Percentiles rank a stretch among this genome's conserved stretches.
These are phyloP conservation scores for Camellia sinensis DNA, from an alignment of 148 eudicot genomes.

Conservation along the genomic window DNA sequence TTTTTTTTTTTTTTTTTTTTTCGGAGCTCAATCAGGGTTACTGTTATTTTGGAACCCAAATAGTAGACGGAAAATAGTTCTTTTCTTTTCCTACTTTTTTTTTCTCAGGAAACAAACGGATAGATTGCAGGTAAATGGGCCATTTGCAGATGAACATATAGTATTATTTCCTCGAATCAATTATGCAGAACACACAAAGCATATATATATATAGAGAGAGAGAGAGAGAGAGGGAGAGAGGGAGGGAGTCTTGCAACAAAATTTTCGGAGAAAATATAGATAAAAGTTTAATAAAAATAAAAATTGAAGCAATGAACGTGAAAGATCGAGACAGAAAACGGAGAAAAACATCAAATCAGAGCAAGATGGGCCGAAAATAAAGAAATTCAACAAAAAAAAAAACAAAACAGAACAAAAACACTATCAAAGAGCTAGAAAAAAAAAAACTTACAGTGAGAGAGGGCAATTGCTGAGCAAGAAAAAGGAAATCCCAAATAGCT, in stretches of 20 bases:
- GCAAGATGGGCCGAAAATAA: not conserved
- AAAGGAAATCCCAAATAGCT: not conserved
- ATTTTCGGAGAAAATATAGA: not conserved
- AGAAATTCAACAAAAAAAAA: not conserved
- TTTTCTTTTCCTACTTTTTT: not conserved
- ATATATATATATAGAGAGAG: no score
- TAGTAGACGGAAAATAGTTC: not conserved
- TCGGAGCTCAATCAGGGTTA: no score
- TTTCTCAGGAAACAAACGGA: constrained; percentile 6
- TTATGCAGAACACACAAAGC: not conserved
- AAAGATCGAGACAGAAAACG: constrained; percentile 3
- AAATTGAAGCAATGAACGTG: not conserved
- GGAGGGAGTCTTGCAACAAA: not conserved
- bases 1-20: no score
- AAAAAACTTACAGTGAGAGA: constrained; percentile 14
- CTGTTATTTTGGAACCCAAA: not conserved
- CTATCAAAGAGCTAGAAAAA: not conserved
- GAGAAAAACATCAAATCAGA: not conserved
- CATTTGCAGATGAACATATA: not conserved
- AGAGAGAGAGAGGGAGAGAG: not conserved
- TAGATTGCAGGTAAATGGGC: not conserved
- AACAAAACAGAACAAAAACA: not conserved
- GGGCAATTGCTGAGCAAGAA: not conserved
- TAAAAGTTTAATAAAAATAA: not conserved
- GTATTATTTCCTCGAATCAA: not conserved